phyloP scores from a whole-genome alignment of 2,329 filamentous ascomycete species.

The Biscogniauxia marginata region DNA sequence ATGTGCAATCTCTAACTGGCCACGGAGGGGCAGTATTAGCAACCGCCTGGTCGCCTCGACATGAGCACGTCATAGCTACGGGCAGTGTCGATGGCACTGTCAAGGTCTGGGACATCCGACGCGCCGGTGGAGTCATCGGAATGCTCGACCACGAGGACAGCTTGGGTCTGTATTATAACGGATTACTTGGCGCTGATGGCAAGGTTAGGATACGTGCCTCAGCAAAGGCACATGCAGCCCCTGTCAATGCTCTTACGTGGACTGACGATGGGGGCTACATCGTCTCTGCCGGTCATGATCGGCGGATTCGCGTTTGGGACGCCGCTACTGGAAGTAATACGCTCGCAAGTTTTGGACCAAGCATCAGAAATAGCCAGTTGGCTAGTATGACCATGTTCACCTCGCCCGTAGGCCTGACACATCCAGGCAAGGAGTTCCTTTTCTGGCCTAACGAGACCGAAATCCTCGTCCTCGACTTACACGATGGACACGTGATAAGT shows the following conservation, averaged over 20 bases:
- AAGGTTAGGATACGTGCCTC: constrained; percentile 40
- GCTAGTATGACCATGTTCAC: constrained; percentile 61
- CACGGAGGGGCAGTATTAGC: constrained; percentile 67
- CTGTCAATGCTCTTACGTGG: constrained; percentile 85
- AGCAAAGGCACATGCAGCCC: constrained; percentile 71
- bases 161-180: constrained; percentile 57
- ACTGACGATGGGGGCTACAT: constrained; percentile 75
- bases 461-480: constrained; percentile 76
- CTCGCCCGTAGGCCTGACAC: constrained; percentile 58
- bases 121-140: constrained; percentile 72
- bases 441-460: constrained; percentile 82
- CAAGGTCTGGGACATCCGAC: constrained; percentile 83
- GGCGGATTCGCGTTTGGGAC: constrained; percentile 85
- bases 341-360: constrained; percentile 81
- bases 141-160: constrained; percentile 83
- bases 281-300: constrained; percentile 79
- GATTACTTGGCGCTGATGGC: constrained; percentile 35
- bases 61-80: constrained; percentile 77
- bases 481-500: constrained; percentile 71
- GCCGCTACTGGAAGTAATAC: constrained; percentile 79
- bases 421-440: constrained; percentile 61
- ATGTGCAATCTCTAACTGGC: constrained; percentile 68
- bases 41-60: constrained; percentile 76
- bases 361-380: constrained; percentile 70
- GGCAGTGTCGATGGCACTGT: constrained; percentile 83